Evolutionary conservation across 352 stramenopile species (phyloP), one percentile per base, ranked within the genome.

Genomic region (Pythium guiyangense): DNA sequence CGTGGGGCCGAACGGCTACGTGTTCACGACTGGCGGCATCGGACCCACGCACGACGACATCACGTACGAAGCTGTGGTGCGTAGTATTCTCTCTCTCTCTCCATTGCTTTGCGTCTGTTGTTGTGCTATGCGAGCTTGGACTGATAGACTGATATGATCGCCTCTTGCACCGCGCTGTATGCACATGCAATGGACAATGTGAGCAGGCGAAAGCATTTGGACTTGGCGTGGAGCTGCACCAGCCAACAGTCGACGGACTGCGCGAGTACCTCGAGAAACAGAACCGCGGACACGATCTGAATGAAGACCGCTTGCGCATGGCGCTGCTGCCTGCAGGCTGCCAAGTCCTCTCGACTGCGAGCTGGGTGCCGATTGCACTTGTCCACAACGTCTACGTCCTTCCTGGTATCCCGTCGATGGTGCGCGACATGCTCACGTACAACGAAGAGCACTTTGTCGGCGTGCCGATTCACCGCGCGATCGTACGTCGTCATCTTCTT

Each of bases 41-140:
- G 85, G 85, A 6, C 85, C 83, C 12, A 94, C 85, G 11, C 85
- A 94, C 49, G 85, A 94, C 65, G 85, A 94, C 61, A 92, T 94
- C 67, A 94, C 85, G 12, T 95, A 95, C 61, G 78, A 92, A 59
- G 83, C 78, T 60, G 78, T 92, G 60, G 82, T 89, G 59, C 46
- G 64, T 62, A n/a, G n/a, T 31, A 17, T 44, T 20, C 20, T n/a
- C 25, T 15, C 1, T 12, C 3, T 37, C 31, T 37, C 6, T 22
- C 22, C 22, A 22, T 22, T 22, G 22, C 22, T 37, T 12, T 37
- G 12, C 31, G 8, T 25, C 31, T 18, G 6, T 48, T 9, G 15
- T 29, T 14, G 14, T 12, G 14, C 18, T 35, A 6, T 18, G 34
- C 34, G 31, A 47, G 20, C 3, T 20, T 45, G 12, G 29, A 45